Percentiles rank a stretch among this genome's conserved stretches.
These are phyloP conservation scores for Trichoderma oligosporum DNA, from an alignment of 2,329 filamentous ascomycete species.

Conservation along the genomic window DNA sequence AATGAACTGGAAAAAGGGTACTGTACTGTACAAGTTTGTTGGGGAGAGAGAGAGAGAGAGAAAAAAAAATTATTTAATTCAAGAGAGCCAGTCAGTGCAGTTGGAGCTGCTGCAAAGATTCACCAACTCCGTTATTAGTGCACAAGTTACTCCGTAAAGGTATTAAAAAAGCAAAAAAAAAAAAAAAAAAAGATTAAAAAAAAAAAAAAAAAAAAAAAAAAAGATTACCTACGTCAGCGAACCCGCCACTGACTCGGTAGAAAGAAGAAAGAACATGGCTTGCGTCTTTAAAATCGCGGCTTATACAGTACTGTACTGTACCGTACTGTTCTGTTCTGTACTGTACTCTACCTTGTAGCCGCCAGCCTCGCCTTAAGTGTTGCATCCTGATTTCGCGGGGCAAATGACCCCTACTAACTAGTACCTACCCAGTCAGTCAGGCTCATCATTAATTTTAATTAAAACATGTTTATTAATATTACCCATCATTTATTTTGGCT, in stretches of 20 bases:
- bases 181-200: not conserved
- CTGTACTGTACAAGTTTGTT: too few species aligned
- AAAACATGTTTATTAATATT: too few species aligned
- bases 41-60: not conserved
- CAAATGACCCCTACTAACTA: conserved; percentile 6
- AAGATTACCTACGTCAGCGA: too few species aligned
- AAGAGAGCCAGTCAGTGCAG: not conserved
- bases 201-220: not conserved
- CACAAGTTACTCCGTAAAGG: too few species aligned
- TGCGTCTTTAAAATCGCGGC: conserved; percentile 1
- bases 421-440: too few species aligned
- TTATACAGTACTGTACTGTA: not conserved
- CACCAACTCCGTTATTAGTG: not conserved
- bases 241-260: too few species aligned
- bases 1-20: too few species aligned
- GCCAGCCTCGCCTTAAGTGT: conserved; percentile 6
- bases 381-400: conserved; percentile 7
- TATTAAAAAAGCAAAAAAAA: not conserved
- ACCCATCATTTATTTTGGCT: not conserved
- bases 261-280: not conserved
- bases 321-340: too few species aligned
- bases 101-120: not conserved
- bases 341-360: not conserved
- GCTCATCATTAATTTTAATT: too few species aligned
- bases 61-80: not conserved